Evolutionary conservation across 352 stramenopile species (phyloP).

Genomic region (Globisporangium carolinianum): DNA sequence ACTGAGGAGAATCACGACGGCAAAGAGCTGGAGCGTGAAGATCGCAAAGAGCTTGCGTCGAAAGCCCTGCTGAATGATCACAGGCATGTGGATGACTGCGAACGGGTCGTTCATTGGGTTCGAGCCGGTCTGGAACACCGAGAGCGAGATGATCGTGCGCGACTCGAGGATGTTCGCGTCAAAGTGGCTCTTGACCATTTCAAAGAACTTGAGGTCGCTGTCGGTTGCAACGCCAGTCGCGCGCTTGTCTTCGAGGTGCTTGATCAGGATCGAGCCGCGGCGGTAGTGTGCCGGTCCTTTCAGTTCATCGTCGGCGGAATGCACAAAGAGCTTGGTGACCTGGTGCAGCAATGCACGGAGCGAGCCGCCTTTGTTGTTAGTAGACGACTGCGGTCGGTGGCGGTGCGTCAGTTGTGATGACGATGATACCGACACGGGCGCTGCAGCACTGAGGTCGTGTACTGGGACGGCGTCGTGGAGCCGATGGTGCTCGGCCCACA

Average conservation of each 20-base stretch:
- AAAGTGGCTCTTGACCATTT: conserved; percentile 65
- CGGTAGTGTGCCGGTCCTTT: conserved; percentile 51
- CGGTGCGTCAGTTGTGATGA: background rate
- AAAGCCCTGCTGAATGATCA: conserved; percentile 62
- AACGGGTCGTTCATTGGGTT: conserved; percentile 71
- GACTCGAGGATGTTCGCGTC: conserved; percentile 70
- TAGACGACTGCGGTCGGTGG: background rate
- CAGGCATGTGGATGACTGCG: conserved; percentile 60
- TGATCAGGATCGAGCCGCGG: conserved; percentile 62
- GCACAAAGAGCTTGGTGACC: conserved; percentile 32
- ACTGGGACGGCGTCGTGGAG: background rate
- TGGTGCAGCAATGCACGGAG: conserved; percentile 24
- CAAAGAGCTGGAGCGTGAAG: conserved; percentile 59
- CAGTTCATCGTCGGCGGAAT: conserved; percentile 24
- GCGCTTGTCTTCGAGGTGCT: conserved; percentile 64
- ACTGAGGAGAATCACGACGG: conserved; percentile 34
- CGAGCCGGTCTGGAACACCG: conserved; percentile 63
- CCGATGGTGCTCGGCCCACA: conserved; percentile 3
- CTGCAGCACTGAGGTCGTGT: conserved; percentile 1
- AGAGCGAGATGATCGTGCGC: conserved; percentile 68
- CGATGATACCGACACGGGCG: conserved; percentile 5
- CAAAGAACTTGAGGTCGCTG: conserved; percentile 78
- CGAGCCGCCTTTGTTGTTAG: conserved; percentile 13
- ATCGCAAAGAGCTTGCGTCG: conserved; percentile 69
- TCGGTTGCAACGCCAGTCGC: conserved; percentile 47